A percentile compares a stretch with the other conserved stretches of the same genome.
Conservation (phyloP, 169 alveolate genomes). For the Plasmodium vivax region DNA sequence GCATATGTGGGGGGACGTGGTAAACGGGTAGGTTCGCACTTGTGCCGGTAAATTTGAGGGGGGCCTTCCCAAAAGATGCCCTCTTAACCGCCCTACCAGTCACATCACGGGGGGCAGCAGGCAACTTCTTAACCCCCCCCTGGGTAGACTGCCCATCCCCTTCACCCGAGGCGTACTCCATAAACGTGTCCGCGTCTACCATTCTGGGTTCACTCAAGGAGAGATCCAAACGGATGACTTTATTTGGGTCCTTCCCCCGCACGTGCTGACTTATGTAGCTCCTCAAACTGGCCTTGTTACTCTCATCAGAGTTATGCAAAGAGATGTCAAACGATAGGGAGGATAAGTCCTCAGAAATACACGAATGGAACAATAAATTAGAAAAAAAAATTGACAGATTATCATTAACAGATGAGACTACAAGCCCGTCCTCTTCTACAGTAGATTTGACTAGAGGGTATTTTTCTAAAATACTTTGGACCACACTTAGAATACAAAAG, state of each 20-base stretch:
- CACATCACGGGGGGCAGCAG: not conserved
- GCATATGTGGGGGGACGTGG: slow-evolving; percentile 15
- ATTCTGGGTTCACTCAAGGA: slow-evolving; percentile 19
- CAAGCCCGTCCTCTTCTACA: slow-evolving; percentile 54
- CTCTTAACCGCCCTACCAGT: not conserved
- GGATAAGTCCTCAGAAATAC: slow-evolving; percentile 22
- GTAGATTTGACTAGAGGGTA: slow-evolving; percentile 33
- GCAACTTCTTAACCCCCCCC: not conserved
- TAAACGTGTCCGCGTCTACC: not conserved
- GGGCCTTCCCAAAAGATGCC: not conserved
- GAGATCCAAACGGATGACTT: slow-evolving; percentile 9
- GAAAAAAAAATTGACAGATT: slow-evolving; percentile 44
- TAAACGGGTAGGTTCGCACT: not conserved
- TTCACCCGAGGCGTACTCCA: not conserved
- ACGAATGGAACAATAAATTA: slow-evolving; percentile 23
- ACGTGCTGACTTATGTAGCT: not conserved
- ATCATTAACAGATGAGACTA: slow-evolving; percentile 9
- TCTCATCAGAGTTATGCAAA: slow-evolving; percentile 36
- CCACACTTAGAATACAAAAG: not conserved
- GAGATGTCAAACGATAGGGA: slow-evolving; percentile 38
- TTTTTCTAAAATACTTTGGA: not conserved
- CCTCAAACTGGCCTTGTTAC: not conserved
- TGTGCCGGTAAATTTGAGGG: not conserved
- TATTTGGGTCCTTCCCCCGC: not conserved
- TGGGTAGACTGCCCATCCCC: not conserved